Evolutionary conservation across 352 stramenopile species (phyloP), one percentile per base, ranked within the genome.

Genomic region (Thalassiosira hispida): DNA sequence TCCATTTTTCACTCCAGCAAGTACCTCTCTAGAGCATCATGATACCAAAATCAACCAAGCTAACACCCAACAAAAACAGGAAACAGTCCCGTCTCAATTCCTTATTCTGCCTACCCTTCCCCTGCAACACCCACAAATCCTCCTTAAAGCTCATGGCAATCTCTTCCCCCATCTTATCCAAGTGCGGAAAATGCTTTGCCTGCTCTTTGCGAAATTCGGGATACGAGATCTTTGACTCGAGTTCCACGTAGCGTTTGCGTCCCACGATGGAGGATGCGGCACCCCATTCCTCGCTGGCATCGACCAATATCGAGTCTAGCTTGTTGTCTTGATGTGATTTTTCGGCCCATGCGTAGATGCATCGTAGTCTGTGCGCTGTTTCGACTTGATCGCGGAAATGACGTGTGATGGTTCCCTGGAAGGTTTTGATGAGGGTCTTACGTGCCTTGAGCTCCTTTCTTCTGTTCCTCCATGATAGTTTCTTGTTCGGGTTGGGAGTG

Each of bases 341-440:
- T 20, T 93, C 83, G 9, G 88, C 85, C 90, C 90, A 94, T 11
- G 88, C 86, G 70, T 94, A 94, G 42, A 92, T 88, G 64, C 88
- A 93, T 49, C 90, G 65, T 18, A 94, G 70, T 73, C 90, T 77
- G 74, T 94, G 90, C 14, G 85, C 65, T 20, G 88, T 82, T 82
- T 94, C 90, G 5, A 92, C 81, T 65, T 94, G 88, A 73, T 91
- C 77, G 44, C 86, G 71, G 80, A 93, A 94, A 51, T 92, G 84
- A 51, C 70, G 71, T 27, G 66, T 60, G 12, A 86, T 73, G 0
- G 88, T 78, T 23, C 57, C 61, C 27, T 77, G 22, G 65, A 94
- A 92, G n/a, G 87, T 73, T 69, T 89, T 85, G 9, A 51, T 70
- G 6, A 93, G 65, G n/a, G 51, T 67, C 67, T 88, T 90, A 69